phyloP scores from a whole-genome alignment of 2,329 filamentous ascomycete genomes.

The Claviceps maximensis region DNA sequence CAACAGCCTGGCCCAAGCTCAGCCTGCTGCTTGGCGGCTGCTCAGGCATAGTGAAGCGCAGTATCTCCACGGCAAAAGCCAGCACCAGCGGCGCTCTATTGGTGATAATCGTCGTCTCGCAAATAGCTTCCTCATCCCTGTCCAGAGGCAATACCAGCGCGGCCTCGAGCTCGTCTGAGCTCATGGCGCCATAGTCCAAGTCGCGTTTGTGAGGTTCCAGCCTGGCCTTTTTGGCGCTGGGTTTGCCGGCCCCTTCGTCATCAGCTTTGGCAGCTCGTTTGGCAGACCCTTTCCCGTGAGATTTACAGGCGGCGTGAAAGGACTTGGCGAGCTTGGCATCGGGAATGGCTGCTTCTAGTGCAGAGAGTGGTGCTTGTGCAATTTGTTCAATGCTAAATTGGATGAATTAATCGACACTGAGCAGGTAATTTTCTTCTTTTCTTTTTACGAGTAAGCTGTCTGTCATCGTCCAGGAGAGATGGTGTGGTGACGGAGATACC shows the following conservation, averaged over 20 bases:
- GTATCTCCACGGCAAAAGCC: slow-evolving; percentile 60
- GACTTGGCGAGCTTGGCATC: slow-evolving; percentile 37
- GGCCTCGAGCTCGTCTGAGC: slow-evolving; percentile 47
- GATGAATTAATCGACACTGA: neutral
- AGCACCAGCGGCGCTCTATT: slow-evolving; percentile 74
- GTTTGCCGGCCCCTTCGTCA: slow-evolving; percentile 3
- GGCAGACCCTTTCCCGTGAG: slow-evolving; percentile 29
- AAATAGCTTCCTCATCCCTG: slow-evolving; percentile 46
- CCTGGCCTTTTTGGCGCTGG: slow-evolving; percentile 18
- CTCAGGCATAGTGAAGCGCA: slow-evolving; percentile 72
- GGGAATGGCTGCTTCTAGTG: slow-evolving; percentile 31
- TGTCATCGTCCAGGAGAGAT: too few species aligned
- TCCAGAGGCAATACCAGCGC: slow-evolving; percentile 47
- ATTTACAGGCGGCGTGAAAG: slow-evolving; percentile 41
- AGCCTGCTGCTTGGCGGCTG: slow-evolving; percentile 75
- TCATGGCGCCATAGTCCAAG: slow-evolving; percentile 26
- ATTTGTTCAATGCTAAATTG: slow-evolving; percentile 38
- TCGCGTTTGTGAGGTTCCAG: slow-evolving; percentile 22
- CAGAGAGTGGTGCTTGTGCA: slow-evolving; percentile 31
- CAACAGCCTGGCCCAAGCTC: slow-evolving; percentile 71
- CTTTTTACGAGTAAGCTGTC: too few species aligned
- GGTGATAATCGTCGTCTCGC: slow-evolving; percentile 47
- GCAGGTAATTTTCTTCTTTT: neutral
- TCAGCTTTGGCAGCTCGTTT: slow-evolving; percentile 16
- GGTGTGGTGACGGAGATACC: too few species aligned